These are phyloP conservation scores for Pseudopyrenochaeta lycopersici DNA, from an alignment of 2,329 filamentous ascomycete genomes.

Conservation along the genomic window DNA sequence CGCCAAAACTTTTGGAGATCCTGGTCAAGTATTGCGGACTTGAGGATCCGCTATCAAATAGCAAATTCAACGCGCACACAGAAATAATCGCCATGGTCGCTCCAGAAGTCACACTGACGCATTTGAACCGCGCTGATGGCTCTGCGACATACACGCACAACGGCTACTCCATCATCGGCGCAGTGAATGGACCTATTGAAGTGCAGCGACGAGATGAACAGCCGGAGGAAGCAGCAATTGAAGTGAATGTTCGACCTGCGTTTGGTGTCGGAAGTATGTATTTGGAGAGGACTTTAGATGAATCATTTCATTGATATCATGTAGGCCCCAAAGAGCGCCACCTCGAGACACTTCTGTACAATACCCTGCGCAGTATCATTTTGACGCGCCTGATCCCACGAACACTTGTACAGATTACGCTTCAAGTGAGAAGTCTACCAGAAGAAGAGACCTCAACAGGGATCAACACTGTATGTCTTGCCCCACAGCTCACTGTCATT, in stretches of 20 bases:
- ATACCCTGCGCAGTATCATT: conserved; percentile 76
- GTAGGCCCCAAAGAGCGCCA: conserved; percentile 67
- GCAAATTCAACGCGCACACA: not conserved
- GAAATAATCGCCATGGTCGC: conserved; percentile 30
- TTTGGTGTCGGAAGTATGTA: conserved; percentile 79
- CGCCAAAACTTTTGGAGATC: conserved; percentile 35
- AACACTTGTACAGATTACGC: conserved; percentile 79
- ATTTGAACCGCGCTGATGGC: conserved; percentile 76
- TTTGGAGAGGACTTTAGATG: not conserved
- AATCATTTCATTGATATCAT: not conserved
- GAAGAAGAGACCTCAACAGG: conserved; percentile 72
- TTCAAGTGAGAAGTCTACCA: conserved; percentile 78
- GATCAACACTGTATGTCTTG: conserved; percentile 63
- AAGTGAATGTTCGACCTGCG: conserved; percentile 88
- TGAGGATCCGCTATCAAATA: not conserved
- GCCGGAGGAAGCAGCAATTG: conserved; percentile 88
- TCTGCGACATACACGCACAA: conserved; percentile 79
- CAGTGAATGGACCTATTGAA: conserved; percentile 93
- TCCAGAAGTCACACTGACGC: conserved; percentile 43
- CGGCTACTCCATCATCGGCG: conserved; percentile 82
- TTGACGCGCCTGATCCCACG: conserved; percentile 79
- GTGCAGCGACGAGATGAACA: conserved; percentile 88
- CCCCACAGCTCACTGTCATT: conserved; percentile 19
- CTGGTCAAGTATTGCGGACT: not conserved
- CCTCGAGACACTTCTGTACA: conserved; percentile 78